Base-by-base conservation (phyloP, 176 grass and related monocot species). In the Poa annua region DNA sequence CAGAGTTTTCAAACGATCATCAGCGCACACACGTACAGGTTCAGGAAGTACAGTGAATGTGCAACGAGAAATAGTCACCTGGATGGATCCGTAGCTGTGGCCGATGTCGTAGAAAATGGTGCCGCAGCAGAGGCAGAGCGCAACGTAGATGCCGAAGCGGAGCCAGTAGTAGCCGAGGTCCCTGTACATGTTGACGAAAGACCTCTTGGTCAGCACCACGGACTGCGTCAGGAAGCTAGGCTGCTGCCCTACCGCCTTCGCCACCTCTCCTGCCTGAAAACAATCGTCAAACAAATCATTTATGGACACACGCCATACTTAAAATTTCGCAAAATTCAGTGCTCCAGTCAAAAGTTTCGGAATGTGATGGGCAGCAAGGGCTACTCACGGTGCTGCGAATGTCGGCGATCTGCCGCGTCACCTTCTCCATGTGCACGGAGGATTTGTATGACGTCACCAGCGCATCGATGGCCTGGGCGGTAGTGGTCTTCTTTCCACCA, bases 91-190 rank as follows among this genome's bases (percentile, higher is more conserved):
- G 3, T 93, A 93, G 73, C 22, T 85, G 9, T 92, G 81, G 11
- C 96, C 96, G 19, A 99, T 33, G 34, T 90, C 44, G 81, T 89
- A 83, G 81, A 87, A 98, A 15, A 95, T 81, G 39, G 89, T 93
- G 75, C 96, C 96, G n/a, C 93, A 89, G 48, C 93, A 96, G 34
- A 99, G 80, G 76, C 93, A 93, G 3, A 99, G 81, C 5, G 86
- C 75, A 6, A 99, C 76, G 77, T 99, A 99, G 25, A 99, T 88
- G 7, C 74, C 88, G 36, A 95, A 90, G 1, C 96, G 89, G n/a
- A 99, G 51, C 91, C 96, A 99, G 71, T 99, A 99, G 64, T 99
- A 99, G 51, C 93, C 96, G 21, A 95, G 36, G 70, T 99, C 93
- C 60, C 96, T 85, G 85, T 92, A 93, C 96, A 99, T 99, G 87